Evolutionary conservation across 768 basidiomycete genomes (phyloP).

Genomic region (Mycena galopus): DNA sequence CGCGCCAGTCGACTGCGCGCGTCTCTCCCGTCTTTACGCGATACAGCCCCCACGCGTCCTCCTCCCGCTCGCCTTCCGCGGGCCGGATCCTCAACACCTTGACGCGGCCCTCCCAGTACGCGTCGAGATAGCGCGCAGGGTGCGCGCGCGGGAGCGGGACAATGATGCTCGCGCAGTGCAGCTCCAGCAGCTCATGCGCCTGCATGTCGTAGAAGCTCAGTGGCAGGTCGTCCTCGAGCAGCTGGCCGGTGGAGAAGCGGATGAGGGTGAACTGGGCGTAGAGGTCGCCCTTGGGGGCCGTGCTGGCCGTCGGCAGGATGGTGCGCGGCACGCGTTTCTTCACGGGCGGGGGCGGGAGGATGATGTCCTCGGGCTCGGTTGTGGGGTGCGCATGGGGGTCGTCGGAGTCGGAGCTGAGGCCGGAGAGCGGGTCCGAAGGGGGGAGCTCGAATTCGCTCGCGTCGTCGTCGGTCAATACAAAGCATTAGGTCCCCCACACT

Average conservation of each 20-base stretch:
- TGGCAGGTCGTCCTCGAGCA: constrained; percentile 75
- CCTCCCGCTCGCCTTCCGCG: constrained; percentile 40
- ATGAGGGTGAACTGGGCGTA: constrained; percentile 62
- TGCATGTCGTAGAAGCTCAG: constrained; percentile 70
- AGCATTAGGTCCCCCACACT: no score
- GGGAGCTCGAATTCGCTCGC: constrained; percentile 26
- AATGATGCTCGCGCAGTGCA: constrained; percentile 63
- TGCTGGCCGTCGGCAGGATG: constrained; percentile 5
- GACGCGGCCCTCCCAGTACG: constrained; percentile 71
- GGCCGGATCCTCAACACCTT: constrained; percentile 63
- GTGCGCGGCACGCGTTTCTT: constrained; percentile 31
- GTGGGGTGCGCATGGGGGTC: constrained; percentile 13
- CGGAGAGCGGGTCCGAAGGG: neutral
- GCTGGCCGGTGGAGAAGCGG: constrained; percentile 76
- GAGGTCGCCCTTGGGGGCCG: constrained; percentile 28
- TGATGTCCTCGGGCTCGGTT: constrained; percentile 1
- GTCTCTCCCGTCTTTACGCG: constrained; percentile 48
- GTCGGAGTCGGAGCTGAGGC: no score
- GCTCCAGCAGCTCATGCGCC: constrained; percentile 77
- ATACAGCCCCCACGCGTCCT: constrained; percentile 33
- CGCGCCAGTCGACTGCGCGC: constrained; percentile 38
- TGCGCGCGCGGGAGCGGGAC: constrained; percentile 56
- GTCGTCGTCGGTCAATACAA: no score
- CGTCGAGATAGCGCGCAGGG: constrained; percentile 58
- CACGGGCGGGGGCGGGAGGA: neutral